Evolutionary conservation across 2,329 filamentous ascomycete genomes (phyloP).

Genomic region (Fusarium euwallaceae): DNA sequence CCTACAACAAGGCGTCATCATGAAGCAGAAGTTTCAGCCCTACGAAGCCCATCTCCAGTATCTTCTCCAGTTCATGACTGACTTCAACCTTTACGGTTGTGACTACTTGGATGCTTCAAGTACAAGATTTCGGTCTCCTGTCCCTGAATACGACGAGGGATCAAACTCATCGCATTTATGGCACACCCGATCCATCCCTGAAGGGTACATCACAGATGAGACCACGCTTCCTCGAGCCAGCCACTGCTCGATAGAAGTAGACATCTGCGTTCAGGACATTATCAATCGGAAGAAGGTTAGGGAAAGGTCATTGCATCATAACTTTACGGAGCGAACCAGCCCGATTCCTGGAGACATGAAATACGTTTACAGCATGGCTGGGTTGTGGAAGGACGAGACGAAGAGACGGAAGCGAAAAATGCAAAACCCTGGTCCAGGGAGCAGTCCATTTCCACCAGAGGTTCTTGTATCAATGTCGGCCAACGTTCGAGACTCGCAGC

Average conservation of each 20-base stretch:
- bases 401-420: slow-evolving; percentile 80
- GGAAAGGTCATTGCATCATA: slow-evolving; percentile 85
- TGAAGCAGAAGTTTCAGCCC: slow-evolving; percentile 87
- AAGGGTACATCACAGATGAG: slow-evolving; percentile 65
- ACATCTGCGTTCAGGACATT: slow-evolving; percentile 90
- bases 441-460: slow-evolving; percentile 84
- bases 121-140: slow-evolving; percentile 79
- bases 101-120: slow-evolving; percentile 82
- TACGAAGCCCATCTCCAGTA: slow-evolving; percentile 96
- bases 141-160: slow-evolving; percentile 77
- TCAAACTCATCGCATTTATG: slow-evolving; percentile 76
- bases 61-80: slow-evolving; percentile 95
- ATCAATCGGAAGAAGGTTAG: slow-evolving; percentile 82
- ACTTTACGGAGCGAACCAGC: slow-evolving; percentile 80
- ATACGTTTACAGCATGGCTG: slow-evolving; percentile 93
- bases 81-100: slow-evolving; percentile 97
- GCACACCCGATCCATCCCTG: slow-evolving; percentile 80
- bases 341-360: slow-evolving; percentile 78
- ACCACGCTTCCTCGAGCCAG: slow-evolving; percentile 80
- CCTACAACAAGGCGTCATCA: slow-evolving; percentile 86
- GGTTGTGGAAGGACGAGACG: slow-evolving; percentile 91
- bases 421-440: slow-evolving; percentile 72
- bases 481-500: slow-evolving; percentile 77
- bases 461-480: slow-evolving; percentile 91
- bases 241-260: slow-evolving; percentile 90